A percentile compares a stretch with the other conserved stretches of the same genome.
These are phyloP conservation scores for Lactarius trivialis DNA, from an alignment of 768 basidiomycete genomes.

Conservation along the genomic window DNA sequence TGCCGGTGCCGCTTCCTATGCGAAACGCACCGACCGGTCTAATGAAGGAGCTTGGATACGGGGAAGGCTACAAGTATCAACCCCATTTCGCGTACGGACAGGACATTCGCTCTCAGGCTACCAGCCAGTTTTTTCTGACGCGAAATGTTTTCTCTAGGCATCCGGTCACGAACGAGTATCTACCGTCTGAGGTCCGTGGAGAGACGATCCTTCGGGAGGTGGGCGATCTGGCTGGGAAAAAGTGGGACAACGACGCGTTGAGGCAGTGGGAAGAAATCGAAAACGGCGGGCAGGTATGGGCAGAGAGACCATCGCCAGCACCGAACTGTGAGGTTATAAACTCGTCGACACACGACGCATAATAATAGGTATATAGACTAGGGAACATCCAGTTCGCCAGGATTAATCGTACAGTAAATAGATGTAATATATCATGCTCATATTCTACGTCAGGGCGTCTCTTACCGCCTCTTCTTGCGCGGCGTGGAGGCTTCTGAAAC, in stretches of 20 bases:
- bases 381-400: too few relatives aligned
- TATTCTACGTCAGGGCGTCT: background rate
- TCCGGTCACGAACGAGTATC: slow-evolving; percentile 47
- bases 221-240: slow-evolving; percentile 35
- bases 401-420: slow-evolving; percentile 1
- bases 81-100: slow-evolving; percentile 37
- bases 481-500: background rate
- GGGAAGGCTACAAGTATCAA: slow-evolving; percentile 44
- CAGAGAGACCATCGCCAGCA: slow-evolving; percentile 24
- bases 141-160: slow-evolving; percentile 30
- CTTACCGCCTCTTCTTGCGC: slow-evolving; percentile 12
- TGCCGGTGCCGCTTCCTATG: slow-evolving; percentile 63
- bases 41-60: slow-evolving; percentile 51
- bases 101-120: slow-evolving; percentile 13
- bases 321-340: background rate
- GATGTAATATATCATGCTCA: background rate
- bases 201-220: slow-evolving; percentile 34
- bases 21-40: slow-evolving; percentile 73
- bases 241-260: slow-evolving; percentile 44
- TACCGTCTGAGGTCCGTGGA: slow-evolving; percentile 39
- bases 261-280: slow-evolving; percentile 41
- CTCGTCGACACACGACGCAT: background rate
- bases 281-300: slow-evolving; percentile 36
- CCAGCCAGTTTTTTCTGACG: background rate
- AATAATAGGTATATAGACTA: background rate